A percentile compares a stretch with the other conserved stretches of the same genome.
These are phyloP conservation scores for Xylariaceae sp. DNA, from an alignment of 2,329 filamentous ascomycete genomes.

Conservation along the genomic window DNA sequence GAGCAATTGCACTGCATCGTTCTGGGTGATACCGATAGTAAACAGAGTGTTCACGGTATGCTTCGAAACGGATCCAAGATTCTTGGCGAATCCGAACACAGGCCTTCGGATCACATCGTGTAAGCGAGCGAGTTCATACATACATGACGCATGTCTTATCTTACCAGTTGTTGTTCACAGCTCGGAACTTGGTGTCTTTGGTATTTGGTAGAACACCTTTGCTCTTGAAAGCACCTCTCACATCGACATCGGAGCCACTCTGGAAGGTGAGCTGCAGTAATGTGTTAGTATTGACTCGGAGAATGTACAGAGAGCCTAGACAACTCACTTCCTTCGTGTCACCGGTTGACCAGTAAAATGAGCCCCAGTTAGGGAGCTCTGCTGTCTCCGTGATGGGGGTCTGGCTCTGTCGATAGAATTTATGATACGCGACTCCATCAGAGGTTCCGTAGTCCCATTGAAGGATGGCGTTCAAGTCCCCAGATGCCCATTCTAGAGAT, in stretches of 20 bases:
- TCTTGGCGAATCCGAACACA: slow-evolving; percentile 71
- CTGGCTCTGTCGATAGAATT: slow-evolving; percentile 56
- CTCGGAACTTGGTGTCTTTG: slow-evolving; percentile 60
- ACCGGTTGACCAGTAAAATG: slow-evolving; percentile 64
- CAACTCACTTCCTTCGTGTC: slow-evolving; percentile 41
- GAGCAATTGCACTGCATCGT: slow-evolving; percentile 70
- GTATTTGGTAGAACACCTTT: slow-evolving; percentile 58
- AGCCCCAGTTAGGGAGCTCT: slow-evolving; percentile 77
- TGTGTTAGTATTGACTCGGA: slow-evolving; percentile 11
- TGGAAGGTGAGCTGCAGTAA: slow-evolving; percentile 57
- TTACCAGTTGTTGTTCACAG: slow-evolving; percentile 57
- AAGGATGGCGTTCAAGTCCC: slow-evolving; percentile 50
- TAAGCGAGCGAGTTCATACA: slow-evolving; percentile 6
- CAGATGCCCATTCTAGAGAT: slow-evolving; percentile 63
- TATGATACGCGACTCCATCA: slow-evolving; percentile 57
- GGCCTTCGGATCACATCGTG: slow-evolving; percentile 44
- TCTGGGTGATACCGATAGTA: slow-evolving; percentile 71
- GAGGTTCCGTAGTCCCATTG: slow-evolving; percentile 56
- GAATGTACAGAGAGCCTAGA: background rate
- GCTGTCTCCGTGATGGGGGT: slow-evolving; percentile 60
- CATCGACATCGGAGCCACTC: slow-evolving; percentile 59
- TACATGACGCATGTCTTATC: background rate
- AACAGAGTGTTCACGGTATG: slow-evolving; percentile 52
- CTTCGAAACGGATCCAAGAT: slow-evolving; percentile 45
- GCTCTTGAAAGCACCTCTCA: slow-evolving; percentile 62